Percentiles rank a stretch among this genome's conserved stretches.
Evolutionary conservation across 2,329 filamentous ascomycete genomes (phyloP).

Genomic region (Phaeosphaeria sp.): DNA sequence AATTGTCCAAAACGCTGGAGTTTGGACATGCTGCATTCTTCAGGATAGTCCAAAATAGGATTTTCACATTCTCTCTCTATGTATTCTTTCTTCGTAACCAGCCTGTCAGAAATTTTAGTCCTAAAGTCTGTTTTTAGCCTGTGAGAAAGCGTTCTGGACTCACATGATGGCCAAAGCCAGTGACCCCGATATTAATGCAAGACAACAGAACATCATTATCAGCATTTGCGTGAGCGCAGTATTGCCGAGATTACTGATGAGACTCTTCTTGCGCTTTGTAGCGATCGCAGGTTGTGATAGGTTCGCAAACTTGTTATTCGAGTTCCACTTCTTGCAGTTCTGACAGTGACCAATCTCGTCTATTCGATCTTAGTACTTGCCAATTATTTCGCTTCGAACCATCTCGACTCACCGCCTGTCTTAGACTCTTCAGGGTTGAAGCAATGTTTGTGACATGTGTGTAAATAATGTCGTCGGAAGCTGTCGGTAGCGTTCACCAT

Average conservation of each 20-base stretch:
- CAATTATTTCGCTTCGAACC: neutral
- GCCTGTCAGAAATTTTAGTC: neutral
- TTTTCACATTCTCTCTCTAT: conserved; percentile 12
- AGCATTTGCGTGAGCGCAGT: conserved; percentile 39
- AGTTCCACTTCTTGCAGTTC: conserved; percentile 37
- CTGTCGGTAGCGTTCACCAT: conserved; percentile 40
- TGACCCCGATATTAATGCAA: conserved; percentile 27
- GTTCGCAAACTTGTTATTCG: conserved; percentile 23
- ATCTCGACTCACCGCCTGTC: conserved; percentile 10
- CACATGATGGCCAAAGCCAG: conserved; percentile 24
- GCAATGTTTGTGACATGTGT: conserved; percentile 43
- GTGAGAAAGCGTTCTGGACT: neutral
- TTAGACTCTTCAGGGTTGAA: conserved; percentile 24
- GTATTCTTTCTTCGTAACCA: conserved; percentile 7
- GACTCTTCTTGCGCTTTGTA: conserved; percentile 38
- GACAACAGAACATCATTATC: conserved; percentile 28
- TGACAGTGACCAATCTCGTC: conserved; percentile 44
- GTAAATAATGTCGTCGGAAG: conserved; percentile 27
- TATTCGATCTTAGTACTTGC: neutral
- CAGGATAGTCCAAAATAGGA: neutral
- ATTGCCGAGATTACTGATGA: conserved; percentile 38
- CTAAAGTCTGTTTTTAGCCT: neutral
- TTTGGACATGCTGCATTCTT: conserved; percentile 10
- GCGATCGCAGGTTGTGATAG: conserved; percentile 36
- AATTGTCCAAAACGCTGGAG: conserved; percentile 11